These are phyloP conservation scores for Talaromyces liani DNA, from an alignment of 495 filamentous ascomycete species.

Conservation along the genomic window DNA sequence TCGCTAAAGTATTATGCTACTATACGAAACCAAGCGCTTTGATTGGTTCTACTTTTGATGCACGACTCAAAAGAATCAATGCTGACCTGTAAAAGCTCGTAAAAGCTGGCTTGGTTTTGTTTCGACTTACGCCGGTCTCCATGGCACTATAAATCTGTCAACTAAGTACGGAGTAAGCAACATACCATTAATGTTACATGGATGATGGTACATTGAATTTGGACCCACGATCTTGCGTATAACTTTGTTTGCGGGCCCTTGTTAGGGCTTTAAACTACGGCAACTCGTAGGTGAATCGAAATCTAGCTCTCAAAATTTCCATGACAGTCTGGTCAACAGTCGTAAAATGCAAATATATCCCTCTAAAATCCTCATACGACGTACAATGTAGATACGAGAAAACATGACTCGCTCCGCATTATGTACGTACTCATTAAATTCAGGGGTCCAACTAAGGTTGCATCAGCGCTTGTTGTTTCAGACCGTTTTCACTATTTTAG, in stretches of 20 bases:
- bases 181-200: background rate
- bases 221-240: background rate
- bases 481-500: background rate
- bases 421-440: background rate
- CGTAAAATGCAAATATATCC: background rate
- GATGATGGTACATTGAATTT: background rate
- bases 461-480: background rate
- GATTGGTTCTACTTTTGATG: no score
- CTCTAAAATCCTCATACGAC: background rate
- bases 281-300: background rate
- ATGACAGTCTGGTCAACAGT: background rate
- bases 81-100: background rate
- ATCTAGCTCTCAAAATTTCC: background rate
- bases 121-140: background rate
- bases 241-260: background rate
- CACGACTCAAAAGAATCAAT: background rate
- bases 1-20: no score
- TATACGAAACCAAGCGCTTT: no score
- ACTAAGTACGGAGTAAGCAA: background rate
- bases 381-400: background rate
- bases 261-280: background rate
- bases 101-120: background rate
- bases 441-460: background rate
- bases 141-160: background rate
- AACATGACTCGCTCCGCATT: background rate